These are phyloP conservation scores for Endogone sp. DNA, from an alignment of 192 early-diverging fungal genomes.

Conservation along the genomic window DNA sequence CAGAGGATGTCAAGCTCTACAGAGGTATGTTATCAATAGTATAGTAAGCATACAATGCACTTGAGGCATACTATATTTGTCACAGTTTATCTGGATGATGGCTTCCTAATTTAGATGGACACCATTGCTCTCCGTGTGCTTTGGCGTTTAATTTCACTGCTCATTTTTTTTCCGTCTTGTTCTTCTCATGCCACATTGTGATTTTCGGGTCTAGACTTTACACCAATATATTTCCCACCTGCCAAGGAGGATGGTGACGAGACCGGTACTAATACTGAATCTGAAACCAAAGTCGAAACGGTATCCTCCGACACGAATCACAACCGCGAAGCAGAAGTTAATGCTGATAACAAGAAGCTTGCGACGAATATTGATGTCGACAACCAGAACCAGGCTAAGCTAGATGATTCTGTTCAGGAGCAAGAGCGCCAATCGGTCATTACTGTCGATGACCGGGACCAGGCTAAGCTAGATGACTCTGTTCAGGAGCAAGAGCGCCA, in stretches of 20 bases:
- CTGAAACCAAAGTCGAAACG: neutral
- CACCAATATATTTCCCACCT: neutral
- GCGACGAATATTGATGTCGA: no score
- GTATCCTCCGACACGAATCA: neutral
- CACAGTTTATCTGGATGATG: no score
- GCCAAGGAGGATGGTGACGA: neutral
- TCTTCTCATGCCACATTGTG: neutral
- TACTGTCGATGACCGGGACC: no score
- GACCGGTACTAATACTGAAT: neutral
- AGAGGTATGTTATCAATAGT: neutral
- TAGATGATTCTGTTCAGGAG: no score
- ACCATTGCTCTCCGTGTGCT: no score
- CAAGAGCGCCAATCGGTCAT: no score
- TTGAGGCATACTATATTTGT: no score
- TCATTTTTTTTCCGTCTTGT: neutral
- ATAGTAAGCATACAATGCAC: no score
- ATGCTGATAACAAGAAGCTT: neutral
- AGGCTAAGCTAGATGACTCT: no score
- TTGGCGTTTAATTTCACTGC: neutral
- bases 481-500: no score
- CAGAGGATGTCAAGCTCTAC: neutral
- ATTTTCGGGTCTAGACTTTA: neutral
- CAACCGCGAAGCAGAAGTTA: neutral
- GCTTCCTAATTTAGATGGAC: no score
- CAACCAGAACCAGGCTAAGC: no score